A percentile compares a stretch with the other conserved stretches of the same genome.
Conservation (phyloP, 2,329 filamentous ascomycete genomes). For the Leptographium wingfieldii region DNA sequence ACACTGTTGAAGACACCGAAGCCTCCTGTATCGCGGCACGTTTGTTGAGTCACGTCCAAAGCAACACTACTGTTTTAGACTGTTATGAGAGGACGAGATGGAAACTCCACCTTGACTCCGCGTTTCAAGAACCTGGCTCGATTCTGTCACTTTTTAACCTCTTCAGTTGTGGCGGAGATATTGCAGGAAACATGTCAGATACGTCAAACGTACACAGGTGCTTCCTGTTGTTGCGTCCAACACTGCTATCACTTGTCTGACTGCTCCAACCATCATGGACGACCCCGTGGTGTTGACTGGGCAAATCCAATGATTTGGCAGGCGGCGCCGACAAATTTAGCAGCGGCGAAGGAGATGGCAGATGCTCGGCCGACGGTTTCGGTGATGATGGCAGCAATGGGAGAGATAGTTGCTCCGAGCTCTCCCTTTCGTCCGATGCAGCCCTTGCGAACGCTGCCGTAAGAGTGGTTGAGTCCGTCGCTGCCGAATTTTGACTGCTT, state of each 20-base stretch:
- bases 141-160: not conserved
- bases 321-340: not conserved
- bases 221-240: not conserved
- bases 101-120: not conserved
- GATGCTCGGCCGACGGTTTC: not conserved
- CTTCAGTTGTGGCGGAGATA: conserved; percentile 10
- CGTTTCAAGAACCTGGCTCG: not conserved
- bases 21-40: not conserved
- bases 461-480: not conserved
- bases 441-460: not conserved
- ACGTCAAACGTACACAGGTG: not conserved
- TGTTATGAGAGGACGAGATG: not conserved
- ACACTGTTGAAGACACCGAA: not conserved
- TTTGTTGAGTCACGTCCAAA: not conserved
- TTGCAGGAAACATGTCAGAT: not conserved
- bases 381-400: not conserved
- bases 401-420: not conserved
- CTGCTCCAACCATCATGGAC: not conserved
- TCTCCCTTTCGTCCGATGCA: not conserved
- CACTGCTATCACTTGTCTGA: not conserved
- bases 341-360: not conserved
- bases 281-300: not conserved
- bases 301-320: not conserved
- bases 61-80: not conserved
- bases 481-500: not conserved